These are phyloP conservation scores for Cucurbita argyrosperma DNA, from an alignment of 306 rosid genomes.

Conservation along the genomic window DNA sequence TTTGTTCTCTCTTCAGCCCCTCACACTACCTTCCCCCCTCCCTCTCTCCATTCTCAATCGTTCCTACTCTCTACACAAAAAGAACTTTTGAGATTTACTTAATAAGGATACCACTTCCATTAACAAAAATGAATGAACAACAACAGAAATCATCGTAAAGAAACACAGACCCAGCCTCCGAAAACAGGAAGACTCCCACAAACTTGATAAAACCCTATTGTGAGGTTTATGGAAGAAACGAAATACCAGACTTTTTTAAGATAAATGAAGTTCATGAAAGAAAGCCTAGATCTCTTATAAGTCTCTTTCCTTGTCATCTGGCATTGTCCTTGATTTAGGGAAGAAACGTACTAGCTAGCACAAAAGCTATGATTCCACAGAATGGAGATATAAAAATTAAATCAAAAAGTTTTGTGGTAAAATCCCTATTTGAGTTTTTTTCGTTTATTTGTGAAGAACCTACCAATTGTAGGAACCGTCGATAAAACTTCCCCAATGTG, in stretches of 20 bases:
- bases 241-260: no score
- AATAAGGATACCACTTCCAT: no score
- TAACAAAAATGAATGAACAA: no score
- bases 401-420: neutral
- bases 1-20: neutral
- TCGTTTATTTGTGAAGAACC: slow-evolving; percentile 1
- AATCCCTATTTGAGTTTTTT: neutral
- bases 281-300: no score
- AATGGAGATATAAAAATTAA: neutral
- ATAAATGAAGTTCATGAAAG: no score
- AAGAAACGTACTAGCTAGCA: neutral
- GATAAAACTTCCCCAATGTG: slow-evolving; percentile 90
- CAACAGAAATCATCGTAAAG: no score
- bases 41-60: neutral
- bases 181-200: no score
- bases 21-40: neutral
- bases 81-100: no score
- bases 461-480: slow-evolving; percentile 86
- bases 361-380: neutral
- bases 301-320: neutral
- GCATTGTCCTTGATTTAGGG: neutral
- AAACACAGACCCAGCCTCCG: no score
- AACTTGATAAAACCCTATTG: no score
- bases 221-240: no score
- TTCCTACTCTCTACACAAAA: no score